Base-by-base conservation (phyloP, 2,329 filamentous ascomycete genomes). In the Elsinoe necatrix region DNA sequence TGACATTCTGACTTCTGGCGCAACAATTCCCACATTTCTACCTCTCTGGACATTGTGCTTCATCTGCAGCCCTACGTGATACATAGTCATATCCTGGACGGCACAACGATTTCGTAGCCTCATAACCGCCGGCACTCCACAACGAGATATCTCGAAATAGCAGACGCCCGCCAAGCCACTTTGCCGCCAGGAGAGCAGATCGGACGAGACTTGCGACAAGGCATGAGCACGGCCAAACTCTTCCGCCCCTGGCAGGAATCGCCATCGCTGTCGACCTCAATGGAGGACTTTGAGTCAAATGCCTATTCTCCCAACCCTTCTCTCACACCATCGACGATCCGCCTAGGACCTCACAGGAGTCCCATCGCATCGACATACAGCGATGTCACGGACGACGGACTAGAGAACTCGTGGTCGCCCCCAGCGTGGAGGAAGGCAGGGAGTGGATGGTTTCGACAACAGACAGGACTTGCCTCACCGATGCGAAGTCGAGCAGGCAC, bases 261-360 rank as follows among this genome's bases (percentile, higher is more conserved):
- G 31, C 78, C 80, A 42, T 81, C 80, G 60, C 68, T 84, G 64
- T 75, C 77, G 69, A 80, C 77, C 56, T 82, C 79, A 57, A 77
- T 84, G 62, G 79, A 81, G 67, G 81, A 83, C 69, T 83, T 82
- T 71, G 81, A 83, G 66, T 75, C 75, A 61, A 74, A 75, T 63
- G 76, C 76, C 59, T 74, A 73, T 58, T 75, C 73, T 54, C 79
- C 80, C 59, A 75, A 76, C 20, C 63, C 79, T 57, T 78, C 79
- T 14, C 82, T 79, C 51, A 79, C 81, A 62, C 81, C 84, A 68
- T 85, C 82, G 37, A 82, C 79, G 64, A 85, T 85, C 73, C 77
- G 80, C 62, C 65, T 62, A 60, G 59, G 60, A 34, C 52, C 12
- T 48, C 43, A 56, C 34, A 45, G 57, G 63, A 61, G 59, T 41